Evolutionary conservation across 768 basidiomycete genomes (phyloP).

Genomic region (Xerocomellus amylosporus): DNA sequence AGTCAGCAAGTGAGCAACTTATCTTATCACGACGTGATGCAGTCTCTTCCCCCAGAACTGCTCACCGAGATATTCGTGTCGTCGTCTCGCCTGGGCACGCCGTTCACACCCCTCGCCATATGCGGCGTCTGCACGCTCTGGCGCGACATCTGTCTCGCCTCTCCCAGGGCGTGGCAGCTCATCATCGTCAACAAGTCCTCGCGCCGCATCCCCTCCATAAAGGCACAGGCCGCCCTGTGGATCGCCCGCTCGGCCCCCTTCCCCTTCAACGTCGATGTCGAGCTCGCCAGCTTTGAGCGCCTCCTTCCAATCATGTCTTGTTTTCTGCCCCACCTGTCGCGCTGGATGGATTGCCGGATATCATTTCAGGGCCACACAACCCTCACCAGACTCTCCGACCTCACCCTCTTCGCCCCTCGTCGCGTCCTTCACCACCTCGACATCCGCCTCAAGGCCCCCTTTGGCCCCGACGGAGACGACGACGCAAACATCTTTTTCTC

Average conservation of each 20-base stretch:
- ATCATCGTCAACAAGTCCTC: slow-evolving; percentile 48
- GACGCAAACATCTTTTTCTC: slow-evolving; percentile 30
- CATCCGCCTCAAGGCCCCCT: slow-evolving; percentile 24
- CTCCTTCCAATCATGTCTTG: slow-evolving; percentile 65
- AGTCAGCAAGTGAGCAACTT: slow-evolving; percentile 30
- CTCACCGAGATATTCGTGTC: slow-evolving; percentile 57
- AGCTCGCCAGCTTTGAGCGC: slow-evolving; percentile 45
- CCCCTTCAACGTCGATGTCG: slow-evolving; percentile 52
- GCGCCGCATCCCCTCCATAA: slow-evolving; percentile 38
- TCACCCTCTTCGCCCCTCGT: slow-evolving; percentile 17
- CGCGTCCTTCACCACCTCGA: slow-evolving; percentile 31
- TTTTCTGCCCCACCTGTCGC: slow-evolving; percentile 50
- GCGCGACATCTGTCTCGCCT: slow-evolving; percentile 50
- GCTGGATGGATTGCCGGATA: slow-evolving; percentile 57
- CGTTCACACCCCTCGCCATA: slow-evolving; percentile 48
- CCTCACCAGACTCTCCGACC: slow-evolving; percentile 30
- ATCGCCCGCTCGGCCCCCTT: slow-evolving; percentile 50
- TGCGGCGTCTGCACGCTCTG: slow-evolving; percentile 57
- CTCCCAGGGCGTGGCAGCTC: slow-evolving; percentile 60
- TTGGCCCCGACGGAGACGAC: slow-evolving; percentile 17
- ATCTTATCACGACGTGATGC: slow-evolving; percentile 13
- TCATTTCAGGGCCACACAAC: slow-evolving; percentile 33
- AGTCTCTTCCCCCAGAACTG: slow-evolving; percentile 55
- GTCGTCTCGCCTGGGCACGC: slow-evolving; percentile 41
- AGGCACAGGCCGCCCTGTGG: slow-evolving; percentile 53